Evolutionary conservation across 495 filamentous ascomycete species (phyloP), one percentile per base, ranked within the genome.

Genomic region (Trichoderma parareesei): DNA sequence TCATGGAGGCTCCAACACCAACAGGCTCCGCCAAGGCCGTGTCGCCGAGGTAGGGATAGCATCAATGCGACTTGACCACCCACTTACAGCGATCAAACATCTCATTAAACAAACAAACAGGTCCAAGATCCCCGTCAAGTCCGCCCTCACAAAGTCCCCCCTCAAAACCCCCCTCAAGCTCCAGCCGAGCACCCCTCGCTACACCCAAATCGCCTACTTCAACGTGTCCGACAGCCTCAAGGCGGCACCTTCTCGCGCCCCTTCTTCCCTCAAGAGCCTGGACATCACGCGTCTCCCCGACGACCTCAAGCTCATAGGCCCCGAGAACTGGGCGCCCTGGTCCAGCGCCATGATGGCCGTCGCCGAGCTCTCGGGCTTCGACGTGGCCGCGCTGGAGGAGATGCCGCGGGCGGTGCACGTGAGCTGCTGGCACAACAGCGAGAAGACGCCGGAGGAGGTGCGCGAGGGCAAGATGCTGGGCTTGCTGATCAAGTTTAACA

Each of bases 381-480:
- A 57, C 11, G 37, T 9, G 53, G 53, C 53, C 9, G 53, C 14
- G 9, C 53, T 57, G 53, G 53, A 57, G 27, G 53, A 57, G 53
- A 37, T 37, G 27, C 53, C 53, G 53, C 53, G 16, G 53, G 53
- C 53, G 27, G 53, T 57, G 53, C 53, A 57, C 16, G 53, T 57
- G 27, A 35, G 33, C 53, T 57, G 53, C 53, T 37, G 33, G 53
- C 53, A 57, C 9, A 57, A 37, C 9, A 57, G 53, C 27, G 27
- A 57, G 27, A 57, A 57, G 53, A 57, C 53, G 27, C 8, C 5
- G 53, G 53, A 57, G 33, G 9, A 57, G 27, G 27, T 57, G 7
- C 53, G 53, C 9, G 53, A 57, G 53, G 53, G 53, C 53, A 57
- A 57, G 53, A 57, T 57, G 53, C 53, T 57, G 53, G 53, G 53